Evolutionary conservation across 768 basidiomycete species (phyloP).

Genomic region (Leccinum obscurum): DNA sequence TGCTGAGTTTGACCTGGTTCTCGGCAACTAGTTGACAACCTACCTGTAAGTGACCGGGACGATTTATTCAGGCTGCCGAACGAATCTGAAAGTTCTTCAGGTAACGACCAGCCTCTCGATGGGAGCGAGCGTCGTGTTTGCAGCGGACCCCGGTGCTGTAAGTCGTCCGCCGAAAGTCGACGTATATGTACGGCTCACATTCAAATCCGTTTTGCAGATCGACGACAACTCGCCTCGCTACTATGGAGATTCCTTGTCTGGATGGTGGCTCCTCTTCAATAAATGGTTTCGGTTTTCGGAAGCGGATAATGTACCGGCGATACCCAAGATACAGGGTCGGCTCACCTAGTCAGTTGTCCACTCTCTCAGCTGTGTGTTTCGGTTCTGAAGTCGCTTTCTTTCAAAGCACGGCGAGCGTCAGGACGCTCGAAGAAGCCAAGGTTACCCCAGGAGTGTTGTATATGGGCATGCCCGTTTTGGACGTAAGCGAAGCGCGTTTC

Average conservation of each 20-base stretch:
- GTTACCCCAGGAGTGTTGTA: too few species aligned
- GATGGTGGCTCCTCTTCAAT: conserved; percentile 94
- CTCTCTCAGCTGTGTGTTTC: too few species aligned
- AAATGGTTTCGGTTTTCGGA: conserved; percentile 90
- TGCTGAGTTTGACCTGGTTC: conserved; percentile 11
- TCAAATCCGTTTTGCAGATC: conserved; percentile 37
- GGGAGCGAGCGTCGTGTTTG: conserved; percentile 89
- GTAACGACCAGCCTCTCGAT: conserved; percentile 90
- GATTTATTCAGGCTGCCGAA: background rate
- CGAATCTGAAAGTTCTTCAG: conserved; percentile 37
- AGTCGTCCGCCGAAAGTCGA: conserved; percentile 27
- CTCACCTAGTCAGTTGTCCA: conserved; percentile 87
- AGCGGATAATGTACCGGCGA: conserved; percentile 75
- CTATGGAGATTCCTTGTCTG: conserved; percentile 93
- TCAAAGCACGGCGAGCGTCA: conserved; percentile 88
- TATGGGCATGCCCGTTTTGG: too few species aligned
- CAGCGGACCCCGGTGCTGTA: conserved; percentile 90
- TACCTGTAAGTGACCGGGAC: conserved; percentile 60
- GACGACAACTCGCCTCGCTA: conserved; percentile 95
- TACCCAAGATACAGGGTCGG: conserved; percentile 91
- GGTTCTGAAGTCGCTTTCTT: background rate
- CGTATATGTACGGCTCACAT: background rate
- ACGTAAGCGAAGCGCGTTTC: too few species aligned
- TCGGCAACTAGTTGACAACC: conserved; percentile 68
- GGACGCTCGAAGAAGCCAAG: conserved; percentile 93